Base-by-base conservation (phyloP, 768 basidiomycete species). In the Hemileccinum impolitum region DNA sequence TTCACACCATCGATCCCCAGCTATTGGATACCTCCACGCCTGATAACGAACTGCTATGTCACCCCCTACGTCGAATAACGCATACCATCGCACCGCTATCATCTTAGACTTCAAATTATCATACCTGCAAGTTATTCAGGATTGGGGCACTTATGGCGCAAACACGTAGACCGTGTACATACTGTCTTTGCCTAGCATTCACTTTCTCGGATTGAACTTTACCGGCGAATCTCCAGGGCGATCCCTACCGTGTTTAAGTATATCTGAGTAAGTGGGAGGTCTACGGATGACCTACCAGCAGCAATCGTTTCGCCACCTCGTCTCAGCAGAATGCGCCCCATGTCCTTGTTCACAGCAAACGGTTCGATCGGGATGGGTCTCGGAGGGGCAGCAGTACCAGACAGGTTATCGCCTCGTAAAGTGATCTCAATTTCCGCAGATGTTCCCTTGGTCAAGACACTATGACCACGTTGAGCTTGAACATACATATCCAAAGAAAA, bases 231-330 rank as follows among this genome's bases (percentile, higher is more conserved):
- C 37, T 75, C 71, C 41, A 77, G 60, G 11, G 72, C 67, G 45
- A 80, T 72, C n/a, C 78, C 76, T 78, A 32, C 3, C 35, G 30
- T 25, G n/a, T n/a, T 31, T 50, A 40, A 57, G 54, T 44, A 35
- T 39, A 13, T 32, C 21, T 43, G 21, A 8, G 19, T 3, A 17
- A 39, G 19, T 2, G 17, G 12, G 14, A 17, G 9, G 19, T n/a
- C 4, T 19, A 18, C 2, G 4, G 11, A 46, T 31, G 17, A 47
- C 75, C 44, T 56, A 85, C 94, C 94, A 39, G 94, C 94, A 34
- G 85, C 92, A 51, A 99, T 88, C 0, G 96, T 97, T 71, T 97
- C 94, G 1, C 96, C 96, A 26, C 82, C 84, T 46, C 95, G 73
- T 38, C 96, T 75, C 50, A 99, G 74, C 54, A 99, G 63, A 43